Evolutionary conservation across 2,329 filamentous ascomycete genomes (phyloP).

Genomic region (Didymella segeticola): DNA sequence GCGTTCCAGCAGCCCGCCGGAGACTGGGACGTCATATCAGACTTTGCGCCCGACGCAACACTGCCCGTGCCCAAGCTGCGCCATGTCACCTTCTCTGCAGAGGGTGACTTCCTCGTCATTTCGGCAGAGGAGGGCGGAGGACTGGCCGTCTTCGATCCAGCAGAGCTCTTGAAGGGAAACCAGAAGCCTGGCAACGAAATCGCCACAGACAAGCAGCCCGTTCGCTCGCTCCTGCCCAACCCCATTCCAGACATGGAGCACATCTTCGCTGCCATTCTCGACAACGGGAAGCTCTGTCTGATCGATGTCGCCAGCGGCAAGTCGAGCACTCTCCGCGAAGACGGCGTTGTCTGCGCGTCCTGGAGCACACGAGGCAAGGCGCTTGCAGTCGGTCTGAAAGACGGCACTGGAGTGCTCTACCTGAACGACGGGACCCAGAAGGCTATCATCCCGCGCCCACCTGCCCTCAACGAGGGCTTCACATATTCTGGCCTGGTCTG

Average conservation of each 20-base stretch:
- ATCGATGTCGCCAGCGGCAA: constrained; percentile 74
- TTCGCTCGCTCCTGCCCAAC: constrained; percentile 81
- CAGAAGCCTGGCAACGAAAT: constrained; percentile 74
- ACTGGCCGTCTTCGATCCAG: constrained; percentile 78
- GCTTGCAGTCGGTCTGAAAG: constrained; percentile 80
- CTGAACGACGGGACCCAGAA: constrained; percentile 80
- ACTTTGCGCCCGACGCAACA: constrained; percentile 75
- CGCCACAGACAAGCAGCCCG: constrained; percentile 73
- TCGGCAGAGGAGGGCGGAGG: constrained; percentile 83
- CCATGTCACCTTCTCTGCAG: constrained; percentile 89
- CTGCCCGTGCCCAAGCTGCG: constrained; percentile 80
- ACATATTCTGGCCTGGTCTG: constrained; percentile 83
- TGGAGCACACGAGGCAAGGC: constrained; percentile 97
- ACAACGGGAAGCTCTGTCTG: constrained; percentile 80
- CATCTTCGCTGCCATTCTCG: constrained; percentile 81
- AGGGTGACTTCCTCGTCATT: constrained; percentile 83
- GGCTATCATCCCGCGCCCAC: constrained; percentile 79
- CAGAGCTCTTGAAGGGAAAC: constrained; percentile 69
- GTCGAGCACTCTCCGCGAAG: constrained; percentile 64
- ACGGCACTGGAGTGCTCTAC: constrained; percentile 84
- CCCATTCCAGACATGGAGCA: constrained; percentile 75
- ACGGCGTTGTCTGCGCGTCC: constrained; percentile 79
- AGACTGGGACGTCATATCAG: constrained; percentile 69
- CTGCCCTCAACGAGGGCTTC: constrained; percentile 66
- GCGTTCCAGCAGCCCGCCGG: constrained; percentile 66